Conservation (phyloP, 805 yeast genomes). For the Candida stauntonica region DNA sequence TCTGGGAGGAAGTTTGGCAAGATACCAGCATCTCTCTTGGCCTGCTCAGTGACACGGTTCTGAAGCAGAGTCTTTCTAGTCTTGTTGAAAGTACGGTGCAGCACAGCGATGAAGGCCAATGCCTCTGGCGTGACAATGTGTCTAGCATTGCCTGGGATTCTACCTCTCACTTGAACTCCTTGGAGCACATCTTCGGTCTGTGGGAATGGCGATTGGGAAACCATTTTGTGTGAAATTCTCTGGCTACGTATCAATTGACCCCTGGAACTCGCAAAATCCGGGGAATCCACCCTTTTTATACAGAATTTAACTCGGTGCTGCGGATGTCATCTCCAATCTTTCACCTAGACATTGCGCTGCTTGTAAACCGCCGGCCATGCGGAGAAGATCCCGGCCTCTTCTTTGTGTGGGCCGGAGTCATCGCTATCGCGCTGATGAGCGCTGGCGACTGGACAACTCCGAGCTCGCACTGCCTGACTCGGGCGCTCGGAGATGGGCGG, state of each 20-base stretch:
- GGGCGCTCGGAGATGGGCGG: not conserved
- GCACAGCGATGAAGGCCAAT: conserved; percentile 61
- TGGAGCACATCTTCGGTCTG: conserved; percentile 28
- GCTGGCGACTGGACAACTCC: not conserved
- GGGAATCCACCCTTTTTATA: no score
- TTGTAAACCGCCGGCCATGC: not conserved
- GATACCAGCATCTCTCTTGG: conserved; percentile 55
- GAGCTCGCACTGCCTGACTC: not conserved
- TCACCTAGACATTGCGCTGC: no score
- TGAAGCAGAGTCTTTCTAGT: conserved; percentile 55
- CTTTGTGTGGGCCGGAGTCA: no score
- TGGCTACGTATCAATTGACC: not conserved
- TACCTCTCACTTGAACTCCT: conserved; percentile 35
- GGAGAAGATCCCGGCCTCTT: no score
- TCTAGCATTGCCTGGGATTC: conserved; percentile 34
- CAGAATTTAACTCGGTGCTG: no score
- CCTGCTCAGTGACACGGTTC: conserved; percentile 59
- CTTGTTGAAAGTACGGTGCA: conserved; percentile 68
- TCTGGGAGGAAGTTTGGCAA: conserved; percentile 63
- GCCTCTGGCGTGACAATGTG: conserved; percentile 44
- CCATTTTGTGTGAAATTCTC: conserved; percentile 19
- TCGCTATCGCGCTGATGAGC: no score
- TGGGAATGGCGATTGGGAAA: no score
- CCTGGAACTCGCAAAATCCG: no score
- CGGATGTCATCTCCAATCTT: not conserved